A percentile compares a stretch with the other conserved stretches of the same genome.
Conservation (phyloP, 306 rosid species). For the Malus sieversii region DNA sequence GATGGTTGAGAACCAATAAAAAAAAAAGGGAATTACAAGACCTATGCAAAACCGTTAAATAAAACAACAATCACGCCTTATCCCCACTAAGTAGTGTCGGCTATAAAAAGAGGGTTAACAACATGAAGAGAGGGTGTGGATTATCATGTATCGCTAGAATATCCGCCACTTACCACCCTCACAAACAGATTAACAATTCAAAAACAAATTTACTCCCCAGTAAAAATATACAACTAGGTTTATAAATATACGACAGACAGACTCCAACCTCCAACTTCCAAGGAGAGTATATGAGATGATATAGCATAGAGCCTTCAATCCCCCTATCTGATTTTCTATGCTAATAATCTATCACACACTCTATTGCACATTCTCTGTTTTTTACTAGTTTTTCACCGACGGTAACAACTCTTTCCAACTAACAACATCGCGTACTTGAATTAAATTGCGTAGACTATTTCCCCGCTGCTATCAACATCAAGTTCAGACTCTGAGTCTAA, state of each 20-base stretch:
- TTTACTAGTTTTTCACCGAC: slow-evolving; percentile 6
- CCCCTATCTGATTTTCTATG: not conserved
- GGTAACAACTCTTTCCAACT: not conserved
- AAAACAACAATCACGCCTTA: no score
- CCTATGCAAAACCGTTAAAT: no score
- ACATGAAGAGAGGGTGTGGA: slow-evolving; percentile 1
- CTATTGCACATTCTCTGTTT: slow-evolving; percentile 11
- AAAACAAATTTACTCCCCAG: slow-evolving; percentile 5
- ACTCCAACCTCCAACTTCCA: not conserved
- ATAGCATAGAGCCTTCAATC: not conserved
- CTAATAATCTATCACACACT: slow-evolving; percentile 14
- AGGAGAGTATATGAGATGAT: not conserved
- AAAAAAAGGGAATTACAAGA: no score
- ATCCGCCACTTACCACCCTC: not conserved
- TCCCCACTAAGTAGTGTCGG: no score
- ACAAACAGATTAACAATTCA: not conserved
- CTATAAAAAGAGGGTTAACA: not conserved
- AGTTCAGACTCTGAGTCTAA: slow-evolving; percentile 72
- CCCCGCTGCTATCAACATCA: slow-evolving; percentile 88
- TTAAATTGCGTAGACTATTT: slow-evolving; percentile 81
- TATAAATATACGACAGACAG: slow-evolving; percentile 10
- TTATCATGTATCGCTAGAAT: not conserved
- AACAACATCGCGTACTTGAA: slow-evolving; percentile 3
- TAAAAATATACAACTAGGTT: slow-evolving; percentile 1
- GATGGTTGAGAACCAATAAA: no score